Conservation (phyloP, 2,329 filamentous ascomycete species). For the Mycosphaerella arachidis region DNA sequence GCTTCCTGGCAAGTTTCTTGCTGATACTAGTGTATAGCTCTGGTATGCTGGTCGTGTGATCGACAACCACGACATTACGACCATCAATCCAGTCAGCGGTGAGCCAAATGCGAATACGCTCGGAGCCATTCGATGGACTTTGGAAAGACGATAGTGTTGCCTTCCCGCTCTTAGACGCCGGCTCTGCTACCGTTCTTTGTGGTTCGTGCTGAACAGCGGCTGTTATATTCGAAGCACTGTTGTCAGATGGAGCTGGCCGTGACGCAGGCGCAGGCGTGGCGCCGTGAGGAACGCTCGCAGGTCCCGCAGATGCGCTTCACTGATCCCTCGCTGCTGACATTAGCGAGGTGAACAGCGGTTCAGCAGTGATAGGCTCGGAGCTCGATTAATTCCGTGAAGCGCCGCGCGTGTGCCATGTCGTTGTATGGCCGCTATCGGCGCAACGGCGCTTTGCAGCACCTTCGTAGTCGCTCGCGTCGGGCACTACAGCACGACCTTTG, state of each 20-base stretch:
- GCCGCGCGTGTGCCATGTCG: background rate
- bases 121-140: background rate
- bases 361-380: background rate
- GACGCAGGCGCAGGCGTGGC: background rate
- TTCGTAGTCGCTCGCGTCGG: background rate
- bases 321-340: background rate
- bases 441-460: background rate
- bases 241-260: background rate
- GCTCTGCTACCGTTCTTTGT: background rate
- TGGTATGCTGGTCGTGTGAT: background rate
- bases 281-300: background rate
- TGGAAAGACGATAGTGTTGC: background rate
- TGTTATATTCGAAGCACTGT: background rate
- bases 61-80: conserved; percentile 1
- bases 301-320: background rate
- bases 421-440: background rate
- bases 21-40: background rate
- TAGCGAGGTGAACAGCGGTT: background rate
- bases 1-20: background rate
- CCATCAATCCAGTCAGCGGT: background rate
- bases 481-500: background rate
- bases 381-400: background rate
- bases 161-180: background rate
- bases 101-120: background rate
- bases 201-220: background rate